Percentiles rank a stretch among this genome's conserved stretches.
These are phyloP conservation scores for Endocladia muricata DNA, from an alignment of 31 red algal genomes.

Conservation along the genomic window DNA sequence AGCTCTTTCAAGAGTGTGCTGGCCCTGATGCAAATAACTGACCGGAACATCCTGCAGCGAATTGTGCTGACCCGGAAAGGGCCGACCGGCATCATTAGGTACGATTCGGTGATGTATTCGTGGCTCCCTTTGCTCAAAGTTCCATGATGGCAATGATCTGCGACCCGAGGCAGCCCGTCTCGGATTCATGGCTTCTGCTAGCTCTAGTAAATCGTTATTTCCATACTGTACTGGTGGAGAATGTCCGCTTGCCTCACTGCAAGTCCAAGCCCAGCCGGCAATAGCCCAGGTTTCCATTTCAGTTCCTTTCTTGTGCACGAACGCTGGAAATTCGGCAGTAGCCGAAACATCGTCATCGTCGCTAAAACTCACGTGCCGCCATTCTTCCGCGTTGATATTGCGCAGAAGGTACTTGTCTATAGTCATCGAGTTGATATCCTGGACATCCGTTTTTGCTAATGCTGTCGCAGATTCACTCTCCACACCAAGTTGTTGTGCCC, in stretches of 20 bases:
- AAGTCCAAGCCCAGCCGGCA: constrained; percentile 68
- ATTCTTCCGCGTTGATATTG: constrained; percentile 52
- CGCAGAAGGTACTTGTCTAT: constrained; percentile 53
- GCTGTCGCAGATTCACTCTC: constrained; percentile 7
- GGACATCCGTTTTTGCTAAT: constrained; percentile 17
- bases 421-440: constrained; percentile 65
- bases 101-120: background rate
- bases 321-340: constrained; percentile 42
- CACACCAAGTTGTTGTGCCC: constrained; percentile 51
- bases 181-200: background rate
- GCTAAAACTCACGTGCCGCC: constrained; percentile 60
- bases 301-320: constrained; percentile 48
- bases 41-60: background rate
- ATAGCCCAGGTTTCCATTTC: constrained; percentile 61
- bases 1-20: background rate
- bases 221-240: background rate
- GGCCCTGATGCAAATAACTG: background rate
- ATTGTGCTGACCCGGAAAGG: background rate
- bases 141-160: constrained; percentile 21
- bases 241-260: constrained; percentile 56
- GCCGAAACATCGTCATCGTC: constrained; percentile 53
- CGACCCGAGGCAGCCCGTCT: constrained; percentile 2
- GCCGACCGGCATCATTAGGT: background rate
- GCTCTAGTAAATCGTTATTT: constrained; percentile 9
- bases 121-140: background rate